phyloP scores from a whole-genome alignment of 306 rosid species.

The Quercus parvula region DNA sequence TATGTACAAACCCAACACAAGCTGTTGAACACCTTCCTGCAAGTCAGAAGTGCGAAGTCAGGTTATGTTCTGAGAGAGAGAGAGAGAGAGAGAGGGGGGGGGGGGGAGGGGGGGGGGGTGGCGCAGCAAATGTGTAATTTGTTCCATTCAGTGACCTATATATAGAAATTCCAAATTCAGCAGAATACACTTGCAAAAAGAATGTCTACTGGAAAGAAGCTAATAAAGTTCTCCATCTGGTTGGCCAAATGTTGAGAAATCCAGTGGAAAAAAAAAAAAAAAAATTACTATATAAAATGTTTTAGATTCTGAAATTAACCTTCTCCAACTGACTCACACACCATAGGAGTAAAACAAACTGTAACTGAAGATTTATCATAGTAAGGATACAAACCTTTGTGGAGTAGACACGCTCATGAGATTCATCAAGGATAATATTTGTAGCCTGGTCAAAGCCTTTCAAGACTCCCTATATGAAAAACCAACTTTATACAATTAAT shows the following conservation, averaged over 20 bases:
- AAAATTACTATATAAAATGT: neutral
- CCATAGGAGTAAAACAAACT: no score
- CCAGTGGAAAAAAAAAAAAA: neutral
- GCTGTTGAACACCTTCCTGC: constrained; percentile 98
- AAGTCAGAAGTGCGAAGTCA: constrained; percentile 15
- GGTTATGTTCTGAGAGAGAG: neutral
- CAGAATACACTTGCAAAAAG: no score
- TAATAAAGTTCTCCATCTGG: neutral
- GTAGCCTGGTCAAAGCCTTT: constrained; percentile 99
- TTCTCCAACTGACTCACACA: no score
- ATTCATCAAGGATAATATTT: constrained; percentile 95
- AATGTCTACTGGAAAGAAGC: neutral
- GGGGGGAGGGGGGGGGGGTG: no score
- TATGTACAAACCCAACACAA: constrained; percentile 87
- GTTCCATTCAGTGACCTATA: neutral
- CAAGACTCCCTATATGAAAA: constrained; percentile 62
- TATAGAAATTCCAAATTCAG: neutral
- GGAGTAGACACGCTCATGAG: constrained; percentile 93
- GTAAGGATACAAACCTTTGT: constrained; percentile 64
- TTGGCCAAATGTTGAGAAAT: neutral
- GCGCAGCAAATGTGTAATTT: no score
- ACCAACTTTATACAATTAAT: neutral
- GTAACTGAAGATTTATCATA: neutral
- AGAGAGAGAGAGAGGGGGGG: neutral
- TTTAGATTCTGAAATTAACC: neutral